phyloP scores from a whole-genome alignment of 192 early-diverging fungal species.

The Rhizoclosmatium sp. region DNA sequence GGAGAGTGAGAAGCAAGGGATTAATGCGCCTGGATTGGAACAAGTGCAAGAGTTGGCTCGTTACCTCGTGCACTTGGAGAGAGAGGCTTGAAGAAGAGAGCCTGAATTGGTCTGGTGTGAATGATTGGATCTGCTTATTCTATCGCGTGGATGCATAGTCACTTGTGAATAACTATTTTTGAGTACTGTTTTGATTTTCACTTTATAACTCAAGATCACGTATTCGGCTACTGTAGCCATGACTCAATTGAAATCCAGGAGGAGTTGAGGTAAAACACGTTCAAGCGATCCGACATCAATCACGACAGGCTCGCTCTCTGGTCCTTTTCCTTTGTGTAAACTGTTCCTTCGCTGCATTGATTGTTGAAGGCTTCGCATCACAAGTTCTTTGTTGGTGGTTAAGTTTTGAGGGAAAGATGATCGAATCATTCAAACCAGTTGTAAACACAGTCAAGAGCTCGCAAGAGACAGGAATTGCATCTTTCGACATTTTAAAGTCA shows the following conservation, averaged over 20 bases:
- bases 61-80: constrained; percentile 22
- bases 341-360: constrained; percentile 5
- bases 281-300: constrained; percentile 16
- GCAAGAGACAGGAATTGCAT: constrained; percentile 15
- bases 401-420: not conserved
- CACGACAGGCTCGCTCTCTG: not conserved
- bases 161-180: too few species aligned
- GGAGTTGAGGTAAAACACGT: constrained; percentile 20
- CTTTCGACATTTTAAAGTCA: constrained; percentile 29
- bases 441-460: constrained; percentile 29
- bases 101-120: too few species aligned
- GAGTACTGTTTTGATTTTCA: too few species aligned
- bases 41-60: constrained; percentile 8
- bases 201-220: too few species aligned
- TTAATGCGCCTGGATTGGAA: not conserved
- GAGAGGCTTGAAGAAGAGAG: constrained; percentile 1
- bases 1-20: not conserved
- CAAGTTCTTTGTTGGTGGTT: constrained; percentile 14
- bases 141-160: too few species aligned
- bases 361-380: constrained; percentile 26
- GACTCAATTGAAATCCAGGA: constrained; percentile 27
- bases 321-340: not conserved
- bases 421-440: not conserved
- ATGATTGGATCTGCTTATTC: too few species aligned
- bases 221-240: too few species aligned